Evolutionary conservation across 768 basidiomycete genomes (phyloP).

Genomic region (Lactifluus subvellereus): DNA sequence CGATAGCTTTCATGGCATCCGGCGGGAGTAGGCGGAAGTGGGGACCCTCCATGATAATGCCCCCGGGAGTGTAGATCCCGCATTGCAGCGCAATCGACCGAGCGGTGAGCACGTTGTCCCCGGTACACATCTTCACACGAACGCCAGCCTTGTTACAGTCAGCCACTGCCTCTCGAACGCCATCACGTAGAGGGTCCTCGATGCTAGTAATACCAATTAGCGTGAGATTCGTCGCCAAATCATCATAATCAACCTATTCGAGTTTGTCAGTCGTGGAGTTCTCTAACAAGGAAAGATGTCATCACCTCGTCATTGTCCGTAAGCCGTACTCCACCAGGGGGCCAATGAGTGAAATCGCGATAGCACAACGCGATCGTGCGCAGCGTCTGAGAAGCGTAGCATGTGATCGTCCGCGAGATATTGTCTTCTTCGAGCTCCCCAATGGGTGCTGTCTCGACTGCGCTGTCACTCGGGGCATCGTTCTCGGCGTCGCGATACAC

Average conservation of each 20-base stretch:
- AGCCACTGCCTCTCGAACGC: constrained; percentile 86
- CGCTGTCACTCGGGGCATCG: constrained; percentile 25
- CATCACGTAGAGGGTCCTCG: constrained; percentile 84
- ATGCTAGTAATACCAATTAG: constrained; percentile 91
- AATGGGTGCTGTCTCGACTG: constrained; percentile 55
- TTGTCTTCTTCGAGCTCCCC: constrained; percentile 68
- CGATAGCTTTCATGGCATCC: constrained; percentile 71
- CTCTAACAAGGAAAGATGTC: constrained; percentile 1
- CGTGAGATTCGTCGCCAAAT: constrained; percentile 65
- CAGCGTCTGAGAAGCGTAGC: constrained; percentile 95
- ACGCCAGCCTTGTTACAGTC: constrained; percentile 89
- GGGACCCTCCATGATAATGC: constrained; percentile 98
- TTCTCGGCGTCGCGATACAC: constrained; percentile 39
- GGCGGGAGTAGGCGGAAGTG: constrained; percentile 76
- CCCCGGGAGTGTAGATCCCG: constrained; percentile 89
- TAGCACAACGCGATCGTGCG: constrained; percentile 95
- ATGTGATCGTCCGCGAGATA: constrained; percentile 89
- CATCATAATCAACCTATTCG: constrained; percentile 57
- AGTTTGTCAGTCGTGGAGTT: not conserved
- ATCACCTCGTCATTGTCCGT: constrained; percentile 51
- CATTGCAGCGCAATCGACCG: constrained; percentile 96
- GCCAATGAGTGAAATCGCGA: constrained; percentile 82
- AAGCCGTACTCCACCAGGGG: constrained; percentile 46
- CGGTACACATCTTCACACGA: constrained; percentile 96
- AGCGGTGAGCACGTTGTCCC: constrained; percentile 92